Base-by-base conservation (phyloP, 1,284 basidiomycete species). In the Ceratobasidium theobromae region DNA sequence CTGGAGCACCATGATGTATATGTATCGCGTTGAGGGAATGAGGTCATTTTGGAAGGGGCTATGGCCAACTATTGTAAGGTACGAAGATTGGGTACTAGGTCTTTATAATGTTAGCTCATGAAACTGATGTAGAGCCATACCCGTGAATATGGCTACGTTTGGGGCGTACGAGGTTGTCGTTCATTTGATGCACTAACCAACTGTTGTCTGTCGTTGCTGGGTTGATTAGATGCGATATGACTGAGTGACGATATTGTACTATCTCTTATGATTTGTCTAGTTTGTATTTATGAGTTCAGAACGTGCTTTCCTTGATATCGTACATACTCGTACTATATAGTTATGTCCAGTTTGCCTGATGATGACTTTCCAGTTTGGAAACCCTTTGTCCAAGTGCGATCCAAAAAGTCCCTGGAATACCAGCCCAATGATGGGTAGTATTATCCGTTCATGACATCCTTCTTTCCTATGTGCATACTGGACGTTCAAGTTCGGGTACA, bases 31-130 rank as follows among this genome's bases (percentile, higher is more conserved):
- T 4, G 87, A 90, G 72, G 91, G 91, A 0, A 70, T 80, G 21
- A 72, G 77, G 4, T 88, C 90, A 4, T 91, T 93, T 75, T 89
- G 86, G 71, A 79, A 83, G 2, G 93, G 92, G 0, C 75, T 95
- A 40, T 79, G 84, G 5, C 90, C 92, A 2, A 93, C 92, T 1
- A 74, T 95, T 5, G 83, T 94, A 52, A 80, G 92, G 87, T 89
- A 70, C 69, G 86, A 78, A 38, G 16, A 38, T 16, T 27, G 67
- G 11, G n/a, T 28, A 38, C 8, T 9, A 54, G 38, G 53, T 18
- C 3, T 33, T 28, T 48, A 32, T 67, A 40, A 54, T 25, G 23
- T 40, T 40, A 32, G 23, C 40, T 53, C 23, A 38, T 16, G 1
- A 64, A 18, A 43, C 28, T 25, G 4, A 32, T 18, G 23, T 52